Conservation (phyloP, 306 rosid genomes). For the Chamaecrista fasciculata region DNA sequence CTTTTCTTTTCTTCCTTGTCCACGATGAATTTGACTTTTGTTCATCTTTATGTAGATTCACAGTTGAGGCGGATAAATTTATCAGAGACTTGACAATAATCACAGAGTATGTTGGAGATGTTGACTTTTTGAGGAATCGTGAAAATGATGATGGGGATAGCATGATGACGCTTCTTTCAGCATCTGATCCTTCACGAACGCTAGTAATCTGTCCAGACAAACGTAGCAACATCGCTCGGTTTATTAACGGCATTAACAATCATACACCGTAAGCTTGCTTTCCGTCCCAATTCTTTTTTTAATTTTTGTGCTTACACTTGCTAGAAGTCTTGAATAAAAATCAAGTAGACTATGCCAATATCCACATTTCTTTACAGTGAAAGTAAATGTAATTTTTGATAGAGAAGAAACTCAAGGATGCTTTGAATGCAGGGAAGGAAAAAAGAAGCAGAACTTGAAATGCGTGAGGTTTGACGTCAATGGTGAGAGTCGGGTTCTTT, state of each 20-base stretch:
- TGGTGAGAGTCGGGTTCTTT: slow-evolving; percentile 77
- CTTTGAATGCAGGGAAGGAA: slow-evolving; percentile 69
- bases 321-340: background rate
- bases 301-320: background rate
- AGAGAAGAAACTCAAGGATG: background rate
- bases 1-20: background rate
- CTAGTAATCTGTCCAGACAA: slow-evolving; percentile 92
- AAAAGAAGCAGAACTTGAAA: slow-evolving; percentile 84
- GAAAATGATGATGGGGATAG: slow-evolving; percentile 91
- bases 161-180: slow-evolving; percentile 89
- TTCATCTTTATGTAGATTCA: slow-evolving; percentile 54
- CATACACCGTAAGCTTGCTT: slow-evolving; percentile 72
- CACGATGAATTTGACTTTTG: background rate
- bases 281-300: background rate
- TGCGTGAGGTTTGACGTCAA: slow-evolving; percentile 76
- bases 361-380: background rate
- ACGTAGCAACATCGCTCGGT: slow-evolving; percentile 87
- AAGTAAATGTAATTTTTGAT: background rate
- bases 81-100: slow-evolving; percentile 85
- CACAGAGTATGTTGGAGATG: slow-evolving; percentile 96
- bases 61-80: slow-evolving; percentile 83
- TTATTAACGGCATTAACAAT: slow-evolving; percentile 89
- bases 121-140: slow-evolving; percentile 77
- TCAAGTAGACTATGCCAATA: background rate
- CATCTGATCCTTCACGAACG: slow-evolving; percentile 60